A percentile compares a stretch with the other conserved stretches of the same genome.
These are phyloP conservation scores for Botrytis fabae DNA, from an alignment of 2,329 filamentous ascomycete species.

Conservation along the genomic window DNA sequence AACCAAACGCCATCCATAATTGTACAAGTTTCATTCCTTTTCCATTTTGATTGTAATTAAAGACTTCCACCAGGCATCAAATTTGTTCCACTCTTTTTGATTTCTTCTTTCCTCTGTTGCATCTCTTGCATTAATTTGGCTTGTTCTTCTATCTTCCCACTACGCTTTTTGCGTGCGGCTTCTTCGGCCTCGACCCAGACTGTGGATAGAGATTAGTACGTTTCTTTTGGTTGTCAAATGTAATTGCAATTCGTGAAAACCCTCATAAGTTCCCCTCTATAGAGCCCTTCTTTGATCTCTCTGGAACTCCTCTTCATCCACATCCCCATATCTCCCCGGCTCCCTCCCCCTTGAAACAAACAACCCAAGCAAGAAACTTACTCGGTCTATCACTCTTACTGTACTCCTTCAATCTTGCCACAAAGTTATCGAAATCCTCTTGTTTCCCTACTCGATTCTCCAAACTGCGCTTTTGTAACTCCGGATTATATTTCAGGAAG, in stretches of 20 bases:
- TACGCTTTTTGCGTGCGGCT: constrained; percentile 42
- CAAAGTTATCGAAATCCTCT: constrained; percentile 88
- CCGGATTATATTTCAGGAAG: constrained; percentile 88
- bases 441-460: constrained; percentile 73
- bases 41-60: constrained; percentile 19
- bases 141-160: constrained; percentile 43
- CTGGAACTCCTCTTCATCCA: background rate
- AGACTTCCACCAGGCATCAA: constrained; percentile 34
- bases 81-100: constrained; percentile 40
- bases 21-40: background rate
- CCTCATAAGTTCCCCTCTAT: constrained; percentile 6
- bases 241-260: background rate
- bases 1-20: constrained; percentile 16
- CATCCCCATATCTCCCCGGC: background rate
- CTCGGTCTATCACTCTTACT: constrained; percentile 90
- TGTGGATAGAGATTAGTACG: constrained; percentile 28
- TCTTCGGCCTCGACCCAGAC: constrained; percentile 50
- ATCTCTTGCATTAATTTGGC: constrained; percentile 43
- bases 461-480: constrained; percentile 85
- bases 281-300: background rate
- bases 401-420: constrained; percentile 79
- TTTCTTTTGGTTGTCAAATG: background rate
- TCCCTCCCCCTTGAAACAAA: background rate
- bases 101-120: constrained; percentile 45
- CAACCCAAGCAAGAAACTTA: constrained; percentile 48